A percentile compares a stretch with the other conserved stretches of the same genome.
phyloP scores from a whole-genome alignment of 75 land plant genomes.

The Sequoia sempervirens region DNA sequence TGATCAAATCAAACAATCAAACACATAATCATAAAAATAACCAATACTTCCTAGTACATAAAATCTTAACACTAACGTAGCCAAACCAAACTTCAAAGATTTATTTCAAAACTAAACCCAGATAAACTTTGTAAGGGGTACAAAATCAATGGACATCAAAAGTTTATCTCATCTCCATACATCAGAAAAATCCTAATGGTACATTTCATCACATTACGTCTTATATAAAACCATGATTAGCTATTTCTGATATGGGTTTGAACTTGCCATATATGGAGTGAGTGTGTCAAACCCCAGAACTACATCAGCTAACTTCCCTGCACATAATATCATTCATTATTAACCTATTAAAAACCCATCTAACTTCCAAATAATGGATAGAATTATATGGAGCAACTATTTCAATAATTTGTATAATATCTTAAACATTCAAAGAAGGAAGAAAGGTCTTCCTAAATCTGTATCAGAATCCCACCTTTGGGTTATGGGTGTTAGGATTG shows the following conservation, averaged over 20 bases:
- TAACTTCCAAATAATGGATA: neutral
- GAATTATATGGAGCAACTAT: neutral
- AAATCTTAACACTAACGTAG: neutral
- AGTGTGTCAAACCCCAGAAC: slow-evolving; percentile 83
- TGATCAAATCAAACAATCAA: neutral
- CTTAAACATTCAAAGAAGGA: too few species aligned
- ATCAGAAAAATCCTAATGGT: neutral
- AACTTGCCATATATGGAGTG: slow-evolving; percentile 54
- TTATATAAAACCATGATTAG: neutral
- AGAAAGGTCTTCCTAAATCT: too few species aligned
- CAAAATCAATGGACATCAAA: too few species aligned
- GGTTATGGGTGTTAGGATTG: too few species aligned
- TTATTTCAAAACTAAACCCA: neutral
- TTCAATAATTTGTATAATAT: neutral
- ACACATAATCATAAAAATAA: neutral
- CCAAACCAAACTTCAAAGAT: neutral
- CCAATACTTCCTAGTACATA: neutral
- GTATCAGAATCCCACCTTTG: too few species aligned
- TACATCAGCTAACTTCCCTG: slow-evolving; percentile 67
- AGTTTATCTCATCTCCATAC: neutral
- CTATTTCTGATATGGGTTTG: neutral
- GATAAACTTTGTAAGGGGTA: neutral
- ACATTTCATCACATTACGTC: neutral
- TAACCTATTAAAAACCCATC: neutral
- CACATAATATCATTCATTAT: slow-evolving; percentile 2